Base-by-base conservation (phyloP, 2,329 filamentous ascomycete genomes). In the Phialophora tarda region DNA sequence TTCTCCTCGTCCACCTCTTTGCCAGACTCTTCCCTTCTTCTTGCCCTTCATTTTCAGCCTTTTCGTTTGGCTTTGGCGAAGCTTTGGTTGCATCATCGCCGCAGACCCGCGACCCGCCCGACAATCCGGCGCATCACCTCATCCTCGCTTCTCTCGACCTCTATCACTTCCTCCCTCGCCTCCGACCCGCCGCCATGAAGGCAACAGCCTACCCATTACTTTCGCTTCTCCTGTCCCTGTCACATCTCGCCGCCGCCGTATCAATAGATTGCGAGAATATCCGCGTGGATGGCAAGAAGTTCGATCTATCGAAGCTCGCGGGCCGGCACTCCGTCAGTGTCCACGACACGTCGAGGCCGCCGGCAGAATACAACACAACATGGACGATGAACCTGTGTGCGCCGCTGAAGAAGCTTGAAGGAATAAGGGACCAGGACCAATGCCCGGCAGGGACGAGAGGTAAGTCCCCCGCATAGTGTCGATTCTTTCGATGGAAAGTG, bases 361-460 rank as follows among this genome's bases (percentile, higher is more conserved):
- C 71, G 11, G 70, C 66, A 8, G 71, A 86, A 30, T 83, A 82
- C 67, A 95, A 95, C 77, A 92, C 88, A 28, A 94, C 91, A 51
- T 96, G 92, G 77, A 93, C 91, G 0, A 76, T 96, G 64, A 90
- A 96, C 73, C 83, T 96, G 57, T 96, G 92, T 80, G 79, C 82
- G 60, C 82, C 86, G 6, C 79, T 97, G 70, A 85, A 86, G 62
- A 87, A 86, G 59, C 84, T 83, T 58, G 86, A 85, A 51, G 85
- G 85, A 26, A 80, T 82, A 1, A 79, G 81, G 21, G 83, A 84
- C 71, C 78, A 82, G 5, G 81, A 88, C 44, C 81, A 89, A 73
- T 96, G 92, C 75, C 88, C 87, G 0, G 84, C 85, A 55, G 89
- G 88, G 48, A 88, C 91, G 2, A 84, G 89, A 82, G 86, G 89